Conservation (phyloP, 2,329 filamentous ascomycete species). For the Thelonectria olida region DNA sequence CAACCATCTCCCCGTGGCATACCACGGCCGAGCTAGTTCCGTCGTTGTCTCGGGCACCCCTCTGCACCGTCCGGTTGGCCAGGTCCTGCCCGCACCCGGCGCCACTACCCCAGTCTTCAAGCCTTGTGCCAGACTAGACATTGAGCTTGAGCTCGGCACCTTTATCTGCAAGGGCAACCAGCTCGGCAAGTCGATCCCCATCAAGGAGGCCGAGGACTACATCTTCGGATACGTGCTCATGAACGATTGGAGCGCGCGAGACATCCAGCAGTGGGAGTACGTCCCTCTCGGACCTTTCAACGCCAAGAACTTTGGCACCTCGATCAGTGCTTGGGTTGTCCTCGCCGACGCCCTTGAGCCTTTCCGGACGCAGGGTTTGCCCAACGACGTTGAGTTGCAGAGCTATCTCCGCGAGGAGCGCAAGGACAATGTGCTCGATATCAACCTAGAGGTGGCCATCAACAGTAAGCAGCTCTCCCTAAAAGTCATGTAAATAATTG, state of each 20-base stretch:
- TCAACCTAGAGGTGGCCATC: constrained; percentile 49
- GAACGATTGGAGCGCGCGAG: constrained; percentile 72
- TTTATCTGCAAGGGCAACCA: constrained; percentile 75
- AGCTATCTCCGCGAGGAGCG: constrained; percentile 64
- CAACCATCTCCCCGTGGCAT: constrained; percentile 80
- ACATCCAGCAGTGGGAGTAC: constrained; percentile 71
- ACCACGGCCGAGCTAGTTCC: constrained; percentile 80
- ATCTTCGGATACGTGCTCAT: constrained; percentile 76
- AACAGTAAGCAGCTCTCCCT: constrained; percentile 43
- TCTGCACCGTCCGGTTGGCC: constrained; percentile 76
- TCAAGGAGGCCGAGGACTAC: constrained; percentile 71
- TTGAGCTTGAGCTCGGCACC: constrained; percentile 80
- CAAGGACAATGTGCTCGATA: constrained; percentile 47
- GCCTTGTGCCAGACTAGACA: constrained; percentile 71
- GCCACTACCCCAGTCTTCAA: constrained; percentile 62
- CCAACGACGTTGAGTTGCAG: constrained; percentile 46
- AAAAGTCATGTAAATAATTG: accelerated
- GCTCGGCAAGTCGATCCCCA: constrained; percentile 71
- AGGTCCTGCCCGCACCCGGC: constrained; percentile 65
- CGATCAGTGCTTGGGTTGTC: constrained; percentile 70
- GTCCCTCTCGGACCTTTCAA: constrained; percentile 70
- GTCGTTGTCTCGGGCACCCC: constrained; percentile 79
- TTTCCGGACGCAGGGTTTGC: constrained; percentile 30
- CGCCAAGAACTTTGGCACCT: constrained; percentile 68
- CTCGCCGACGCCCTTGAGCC: constrained; percentile 64